Percentiles rank a stretch among this genome's conserved stretches.
Conservation (phyloP, 1,284 basidiomycete species). For the Puccinia polysora region DNA sequence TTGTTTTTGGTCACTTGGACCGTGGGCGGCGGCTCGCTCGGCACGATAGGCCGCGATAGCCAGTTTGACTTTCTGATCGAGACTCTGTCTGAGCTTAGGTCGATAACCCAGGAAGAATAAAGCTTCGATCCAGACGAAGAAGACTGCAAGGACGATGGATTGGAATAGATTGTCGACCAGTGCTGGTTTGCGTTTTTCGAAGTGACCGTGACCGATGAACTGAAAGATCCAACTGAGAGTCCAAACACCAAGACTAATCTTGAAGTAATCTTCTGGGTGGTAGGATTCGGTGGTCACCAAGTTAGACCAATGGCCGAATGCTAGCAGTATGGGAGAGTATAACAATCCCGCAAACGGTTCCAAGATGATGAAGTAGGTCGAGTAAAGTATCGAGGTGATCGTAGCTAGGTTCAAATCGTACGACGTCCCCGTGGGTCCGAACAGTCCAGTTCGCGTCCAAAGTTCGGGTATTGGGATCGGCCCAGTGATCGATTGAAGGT, state of each 20-base stretch:
- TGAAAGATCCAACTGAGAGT: conserved; percentile 71
- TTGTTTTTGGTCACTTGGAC: too few relatives aligned
- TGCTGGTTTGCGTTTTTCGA: conserved; percentile 77
- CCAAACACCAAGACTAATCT: conserved; percentile 57
- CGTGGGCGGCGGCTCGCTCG: too few relatives aligned
- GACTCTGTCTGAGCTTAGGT: conserved; percentile 21
- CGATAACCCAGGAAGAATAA: conserved; percentile 68
- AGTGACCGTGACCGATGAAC: conserved; percentile 75
- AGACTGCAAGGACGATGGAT: conserved; percentile 83
- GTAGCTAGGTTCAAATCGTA: conserved; percentile 67
- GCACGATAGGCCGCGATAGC: not conserved
- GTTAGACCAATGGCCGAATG: conserved; percentile 55
- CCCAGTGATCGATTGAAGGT: conserved; percentile 61
- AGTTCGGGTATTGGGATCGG: conserved; percentile 59
- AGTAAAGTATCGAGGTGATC: conserved; percentile 60
- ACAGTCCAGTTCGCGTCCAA: conserved; percentile 57
- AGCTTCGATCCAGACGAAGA: conserved; percentile 84
- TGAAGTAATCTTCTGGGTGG: conserved; percentile 54
- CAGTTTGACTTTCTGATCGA: conserved; percentile 45
- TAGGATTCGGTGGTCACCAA: conserved; percentile 53
- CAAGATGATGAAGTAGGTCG: conserved; percentile 68
- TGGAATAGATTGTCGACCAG: conserved; percentile 76
- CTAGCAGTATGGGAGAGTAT: conserved; percentile 46
- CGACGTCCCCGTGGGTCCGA: conserved; percentile 61
- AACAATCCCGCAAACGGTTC: conserved; percentile 64